A percentile compares a stretch with the other conserved stretches of the same genome.
Evolutionary conservation across 306 rosid species (phyloP).

Genomic region (Cicer bijugum): DNA sequence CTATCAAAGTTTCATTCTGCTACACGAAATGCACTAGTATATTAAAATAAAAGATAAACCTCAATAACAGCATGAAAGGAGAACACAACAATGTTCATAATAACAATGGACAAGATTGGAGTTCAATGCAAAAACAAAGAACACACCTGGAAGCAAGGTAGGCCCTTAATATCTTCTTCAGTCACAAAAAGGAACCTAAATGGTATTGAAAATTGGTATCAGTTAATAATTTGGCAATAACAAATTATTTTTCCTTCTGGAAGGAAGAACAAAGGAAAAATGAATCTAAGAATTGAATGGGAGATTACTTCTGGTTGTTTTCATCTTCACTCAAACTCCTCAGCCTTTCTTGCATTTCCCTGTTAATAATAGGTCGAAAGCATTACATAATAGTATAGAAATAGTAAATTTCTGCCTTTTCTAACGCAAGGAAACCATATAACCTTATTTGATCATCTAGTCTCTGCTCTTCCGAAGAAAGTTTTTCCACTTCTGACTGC

Average conservation of each 20-base stretch:
- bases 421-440: slow-evolving; percentile 42
- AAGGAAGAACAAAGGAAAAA: slow-evolving; percentile 17
- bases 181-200: slow-evolving; percentile 89
- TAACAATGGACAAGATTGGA: slow-evolving; percentile 17
- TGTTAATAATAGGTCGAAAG: slow-evolving; percentile 54
- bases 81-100: slow-evolving; percentile 27
- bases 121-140: neutral
- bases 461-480: slow-evolving; percentile 73
- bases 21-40: slow-evolving; percentile 39
- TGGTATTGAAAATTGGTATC: slow-evolving; percentile 21
- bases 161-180: slow-evolving; percentile 86
- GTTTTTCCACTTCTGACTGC: slow-evolving; percentile 88
- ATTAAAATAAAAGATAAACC: slow-evolving; percentile 42
- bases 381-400: slow-evolving; percentile 36
- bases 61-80: slow-evolving; percentile 38
- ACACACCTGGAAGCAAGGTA: slow-evolving; percentile 83
- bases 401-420: slow-evolving; percentile 20
- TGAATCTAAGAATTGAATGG: slow-evolving; percentile 33
- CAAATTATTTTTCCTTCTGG: neutral
- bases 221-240: slow-evolving; percentile 25
- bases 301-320: slow-evolving; percentile 72
- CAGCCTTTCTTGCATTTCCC: slow-evolving; percentile 88
- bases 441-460: slow-evolving; percentile 92
- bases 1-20: slow-evolving; percentile 97
- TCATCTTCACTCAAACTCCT: slow-evolving; percentile 85